These are phyloP conservation scores for Neltuma alba DNA, from an alignment of 306 rosid genomes.

Conservation along the genomic window DNA sequence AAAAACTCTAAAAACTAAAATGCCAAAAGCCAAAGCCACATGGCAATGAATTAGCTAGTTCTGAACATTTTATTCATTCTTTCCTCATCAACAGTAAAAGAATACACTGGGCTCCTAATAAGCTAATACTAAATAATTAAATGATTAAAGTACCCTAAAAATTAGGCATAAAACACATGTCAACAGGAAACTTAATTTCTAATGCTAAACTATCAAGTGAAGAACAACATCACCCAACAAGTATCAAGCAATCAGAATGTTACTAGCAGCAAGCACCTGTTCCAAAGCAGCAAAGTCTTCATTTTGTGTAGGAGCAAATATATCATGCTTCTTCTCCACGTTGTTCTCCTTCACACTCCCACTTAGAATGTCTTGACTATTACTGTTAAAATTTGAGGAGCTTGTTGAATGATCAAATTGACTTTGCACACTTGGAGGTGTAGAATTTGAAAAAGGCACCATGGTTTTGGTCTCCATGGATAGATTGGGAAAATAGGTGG, in stretches of 20 bases:
- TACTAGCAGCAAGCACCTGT: constrained; percentile 65
- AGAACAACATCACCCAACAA: neutral
- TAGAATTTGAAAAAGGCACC: constrained; percentile 44
- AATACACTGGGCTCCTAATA: constrained; percentile 1
- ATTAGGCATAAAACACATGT: neutral
- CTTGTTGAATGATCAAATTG: constrained; percentile 39
- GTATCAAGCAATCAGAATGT: constrained; percentile 30
- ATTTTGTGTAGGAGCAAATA: constrained; percentile 61
- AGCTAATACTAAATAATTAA: constrained; percentile 11
- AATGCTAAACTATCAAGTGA: constrained; percentile 19
- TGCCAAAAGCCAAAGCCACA: neutral
- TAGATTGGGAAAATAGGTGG: constrained; percentile 50
- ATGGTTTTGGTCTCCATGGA: constrained; percentile 46
- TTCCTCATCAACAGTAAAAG: neutral
- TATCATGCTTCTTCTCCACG: constrained; percentile 57
- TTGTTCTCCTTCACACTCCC: constrained; percentile 53
- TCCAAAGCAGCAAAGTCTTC: constrained; percentile 94
- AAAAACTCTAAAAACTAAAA: neutral
- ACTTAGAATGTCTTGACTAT: constrained; percentile 44
- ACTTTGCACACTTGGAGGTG: constrained; percentile 43
- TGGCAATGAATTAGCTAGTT: neutral
- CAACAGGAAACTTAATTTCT: constrained; percentile 5
- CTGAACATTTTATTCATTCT: neutral
- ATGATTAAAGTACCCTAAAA: neutral
- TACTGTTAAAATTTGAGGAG: constrained; percentile 42